Evolutionary conservation across 306 rosid genomes (phyloP), one percentile per base, ranked within the genome.

Genomic region (Arachis stenosperma): DNA sequence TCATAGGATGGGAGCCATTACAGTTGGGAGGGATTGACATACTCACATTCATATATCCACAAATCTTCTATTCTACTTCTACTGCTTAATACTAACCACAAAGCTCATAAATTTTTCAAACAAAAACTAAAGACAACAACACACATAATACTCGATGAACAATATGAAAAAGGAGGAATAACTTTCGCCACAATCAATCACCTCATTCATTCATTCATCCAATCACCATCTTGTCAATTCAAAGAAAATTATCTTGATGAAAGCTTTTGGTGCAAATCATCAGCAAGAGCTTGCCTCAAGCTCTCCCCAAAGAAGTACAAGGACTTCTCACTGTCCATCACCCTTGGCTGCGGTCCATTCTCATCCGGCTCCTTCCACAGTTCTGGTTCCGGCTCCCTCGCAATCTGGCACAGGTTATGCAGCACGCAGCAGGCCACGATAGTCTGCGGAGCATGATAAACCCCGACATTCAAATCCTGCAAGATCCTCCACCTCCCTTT

Each of bases 401-500:
- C 98, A 78, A 94, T 88, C 76, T 94, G 98, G 69, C 98, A 94
- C 76, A 94, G 68, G 68, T 94, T 94, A 66, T 94, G 96, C 87
- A 94, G 37, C 22, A 94, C 98, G 58, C 98, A 94, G 65, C 96
- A 94, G 40, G 97, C 98, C 12, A 94, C 97, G 30, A 91, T 83
- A 0, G 97, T 94, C 33, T 94, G 97, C 0, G 98, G 96, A 0
- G 88, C 97, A 39, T 94, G 98, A 53, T 85, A 88, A 17, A 88
- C 82, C 5, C 96, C 96, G 10, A 90, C 96, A 61, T 89, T 94
- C 84, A 91, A 77, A 60, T 94, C 92, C 82, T 88, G 90, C 30
- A 91, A 91, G 39, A 94, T 91, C 76, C 78, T 89, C 98, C 98
- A 91, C 89, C 98, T 84, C 9, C 94, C 98, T 11, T 94, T 94